A percentile compares a stretch with the other conserved stretches of the same genome.
Conservation (phyloP, 2,329 filamentous ascomycete genomes). For the Neonectria punicea region DNA sequence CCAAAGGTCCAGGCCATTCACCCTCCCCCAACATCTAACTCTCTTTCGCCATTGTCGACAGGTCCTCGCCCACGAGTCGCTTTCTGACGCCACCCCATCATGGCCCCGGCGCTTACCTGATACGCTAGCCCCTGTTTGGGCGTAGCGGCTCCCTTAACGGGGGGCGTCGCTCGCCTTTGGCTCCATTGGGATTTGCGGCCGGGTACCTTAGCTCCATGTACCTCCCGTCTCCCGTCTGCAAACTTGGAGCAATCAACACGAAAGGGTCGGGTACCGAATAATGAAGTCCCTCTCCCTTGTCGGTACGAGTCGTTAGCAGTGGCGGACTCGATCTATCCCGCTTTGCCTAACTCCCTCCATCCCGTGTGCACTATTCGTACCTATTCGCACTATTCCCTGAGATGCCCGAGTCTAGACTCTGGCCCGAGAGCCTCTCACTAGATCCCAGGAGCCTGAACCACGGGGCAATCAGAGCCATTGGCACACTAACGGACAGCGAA, state of each 20-base stretch:
- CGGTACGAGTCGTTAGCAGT: not conserved
- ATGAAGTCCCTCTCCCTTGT: not conserved
- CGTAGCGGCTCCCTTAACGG: not conserved
- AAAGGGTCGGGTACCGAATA: not conserved
- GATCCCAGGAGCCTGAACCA: not conserved
- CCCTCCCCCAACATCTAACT: not conserved
- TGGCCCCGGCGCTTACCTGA: slow-evolving; percentile 9
- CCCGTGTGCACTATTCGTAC: not conserved
- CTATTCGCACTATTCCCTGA: not conserved
- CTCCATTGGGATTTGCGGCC: slow-evolving; percentile 23
- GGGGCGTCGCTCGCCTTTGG: slow-evolving; percentile 16
- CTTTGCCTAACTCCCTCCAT: not conserved
- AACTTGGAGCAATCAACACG: not conserved
- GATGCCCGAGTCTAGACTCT: not conserved
- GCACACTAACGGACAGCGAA: not conserved
- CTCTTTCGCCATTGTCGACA: not conserved
- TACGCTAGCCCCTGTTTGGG: not conserved
- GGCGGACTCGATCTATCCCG: not conserved
- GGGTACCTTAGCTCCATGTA: slow-evolving; percentile 20
- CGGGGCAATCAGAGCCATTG: not conserved
- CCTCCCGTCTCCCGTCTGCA: slow-evolving; percentile 1
- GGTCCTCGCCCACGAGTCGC: slow-evolving; percentile 16
- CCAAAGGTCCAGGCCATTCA: not conserved
- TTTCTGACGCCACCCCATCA: slow-evolving; percentile 19
- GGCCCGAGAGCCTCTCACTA: not conserved